phyloP scores from a whole-genome alignment of 768 basidiomycete species.

The Sarcomyxa edulis region DNA sequence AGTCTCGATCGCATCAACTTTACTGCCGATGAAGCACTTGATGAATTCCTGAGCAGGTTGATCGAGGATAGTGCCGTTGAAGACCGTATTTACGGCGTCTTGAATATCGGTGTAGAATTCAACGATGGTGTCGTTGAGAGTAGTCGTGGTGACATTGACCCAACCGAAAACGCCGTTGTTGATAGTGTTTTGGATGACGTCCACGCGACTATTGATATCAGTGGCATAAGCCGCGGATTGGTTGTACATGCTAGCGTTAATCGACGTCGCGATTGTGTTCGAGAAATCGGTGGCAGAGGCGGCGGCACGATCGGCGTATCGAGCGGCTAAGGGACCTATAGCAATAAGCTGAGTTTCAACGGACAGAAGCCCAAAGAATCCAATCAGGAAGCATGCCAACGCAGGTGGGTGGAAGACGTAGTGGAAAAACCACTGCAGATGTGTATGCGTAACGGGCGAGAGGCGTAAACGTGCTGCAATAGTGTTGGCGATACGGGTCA shows the following conservation, averaged over 20 bases:
- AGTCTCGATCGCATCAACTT: conserved; percentile 80
- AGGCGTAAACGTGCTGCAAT: conserved; percentile 48
- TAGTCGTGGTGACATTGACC: conserved; percentile 87
- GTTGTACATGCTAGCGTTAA: conserved; percentile 82
- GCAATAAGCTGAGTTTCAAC: conserved; percentile 85
- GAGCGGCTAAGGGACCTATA: conserved; percentile 63
- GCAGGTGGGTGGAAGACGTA: conserved; percentile 92
- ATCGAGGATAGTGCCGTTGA: conserved; percentile 82
- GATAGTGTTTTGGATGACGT: conserved; percentile 65
- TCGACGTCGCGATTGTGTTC: conserved; percentile 61
- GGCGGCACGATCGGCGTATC: conserved; percentile 60
- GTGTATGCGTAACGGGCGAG: conserved; percentile 55
- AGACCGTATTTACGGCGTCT: conserved; percentile 66
- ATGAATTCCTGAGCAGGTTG: conserved; percentile 82
- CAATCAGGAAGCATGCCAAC: conserved; percentile 86
- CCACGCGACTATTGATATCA: conserved; percentile 70
- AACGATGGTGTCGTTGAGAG: conserved; percentile 82
- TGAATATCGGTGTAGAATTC: conserved; percentile 86
- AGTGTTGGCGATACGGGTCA: conserved; percentile 57
- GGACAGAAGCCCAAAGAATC: conserved; percentile 83
- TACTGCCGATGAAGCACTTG: conserved; percentile 85
- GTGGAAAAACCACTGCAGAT: conserved; percentile 83
- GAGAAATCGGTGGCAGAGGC: conserved; percentile 63
- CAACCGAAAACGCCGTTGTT: conserved; percentile 91
- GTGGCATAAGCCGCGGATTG: conserved; percentile 75